Evolutionary conservation across 495 filamentous ascomycete genomes (phyloP).

Genomic region (Delitschia confertaspora): DNA sequence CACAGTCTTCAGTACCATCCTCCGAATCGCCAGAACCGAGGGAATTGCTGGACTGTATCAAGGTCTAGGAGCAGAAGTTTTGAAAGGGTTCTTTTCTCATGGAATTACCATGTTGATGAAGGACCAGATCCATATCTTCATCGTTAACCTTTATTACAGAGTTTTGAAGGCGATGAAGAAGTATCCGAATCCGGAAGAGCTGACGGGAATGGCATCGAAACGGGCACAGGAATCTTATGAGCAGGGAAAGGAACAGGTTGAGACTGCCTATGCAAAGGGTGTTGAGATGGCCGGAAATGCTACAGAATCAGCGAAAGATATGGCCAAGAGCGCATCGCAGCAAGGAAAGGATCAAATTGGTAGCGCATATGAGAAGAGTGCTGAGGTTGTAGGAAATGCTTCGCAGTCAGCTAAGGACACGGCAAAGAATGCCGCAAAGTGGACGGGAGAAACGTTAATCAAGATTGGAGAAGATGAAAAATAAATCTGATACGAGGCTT

Average conservation of each 20-base stretch:
- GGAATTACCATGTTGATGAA: conserved; percentile 88
- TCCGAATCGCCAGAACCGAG: conserved; percentile 55
- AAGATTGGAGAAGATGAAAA: background rate
- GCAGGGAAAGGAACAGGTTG: conserved; percentile 7
- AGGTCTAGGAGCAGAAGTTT: conserved; percentile 64
- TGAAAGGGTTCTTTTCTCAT: conserved; percentile 80
- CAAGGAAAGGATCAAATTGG: conserved; percentile 6
- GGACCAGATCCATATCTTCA: conserved; percentile 63
- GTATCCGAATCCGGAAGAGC: conserved; percentile 30
- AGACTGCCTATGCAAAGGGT: background rate
- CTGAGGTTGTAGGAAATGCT: conserved; percentile 7
- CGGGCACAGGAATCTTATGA: conserved; percentile 14
- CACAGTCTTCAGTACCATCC: conserved; percentile 55
- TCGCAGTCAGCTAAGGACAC: conserved; percentile 9
- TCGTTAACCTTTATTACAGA: conserved; percentile 59
- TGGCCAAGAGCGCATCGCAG: conserved; percentile 5
- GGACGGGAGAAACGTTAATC: background rate
- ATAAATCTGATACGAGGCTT: background rate
- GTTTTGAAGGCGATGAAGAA: conserved; percentile 32
- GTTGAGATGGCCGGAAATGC: background rate
- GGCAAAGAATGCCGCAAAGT: too few species aligned
- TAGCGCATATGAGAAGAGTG: conserved; percentile 10
- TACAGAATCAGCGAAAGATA: conserved; percentile 1
- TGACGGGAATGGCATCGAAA: conserved; percentile 22
- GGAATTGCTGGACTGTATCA: conserved; percentile 66